Evolutionary conservation across 176 grass and related monocot species (phyloP), one percentile per base, ranked within the genome.

Genomic region (Melocanna baccifera): DNA sequence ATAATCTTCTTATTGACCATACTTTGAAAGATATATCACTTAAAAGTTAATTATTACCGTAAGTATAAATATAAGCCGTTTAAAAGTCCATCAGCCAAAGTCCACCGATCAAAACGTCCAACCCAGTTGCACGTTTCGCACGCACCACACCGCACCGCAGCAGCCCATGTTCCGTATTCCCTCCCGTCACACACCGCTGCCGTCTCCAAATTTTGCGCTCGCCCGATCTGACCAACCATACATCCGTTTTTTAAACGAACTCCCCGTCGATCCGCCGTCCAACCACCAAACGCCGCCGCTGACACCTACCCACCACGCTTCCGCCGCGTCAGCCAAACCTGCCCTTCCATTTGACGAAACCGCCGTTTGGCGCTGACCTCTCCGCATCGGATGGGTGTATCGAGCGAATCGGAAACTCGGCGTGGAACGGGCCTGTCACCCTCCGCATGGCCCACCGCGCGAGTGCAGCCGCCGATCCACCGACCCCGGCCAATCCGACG

Each of bases 111-210:
- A n/a, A n/a, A n/a, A 63, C 1, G 2, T 23, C 53, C 0, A 71
- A 40, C 36, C 69, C 62, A 68, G 76, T 51, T 58, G 59, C 76
- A 85, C 87, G 81, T 79, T 88, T 56, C 56, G 57, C 87, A 77
- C 71, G 65, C 62, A 37, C 46, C 28, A 1, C 67, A 29, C 52
- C 52, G 43, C 9, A 26, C 23, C 58, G 11, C 58, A 53, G 36
- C 71, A 32, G 23, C 81, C 69, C 68, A 85, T 62, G 76, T 89
- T 68, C 81, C 72, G 47, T n/a, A 20, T 48, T 22, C 13, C 25
- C 9, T 3, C 69, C 77, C 39, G 3, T 58, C 78, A 51, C 64
- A 63, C 79, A 7, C 57, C 57, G 48, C 57, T 45, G 48, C 30
- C 41, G 63, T 20, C 75, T 39, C 20, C 56, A 14, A 58, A 10